Evolutionary conservation across 495 filamentous ascomycete species (phyloP), one percentile per base, ranked within the genome.

Genomic region (Trichocladium uniseriatum): DNA sequence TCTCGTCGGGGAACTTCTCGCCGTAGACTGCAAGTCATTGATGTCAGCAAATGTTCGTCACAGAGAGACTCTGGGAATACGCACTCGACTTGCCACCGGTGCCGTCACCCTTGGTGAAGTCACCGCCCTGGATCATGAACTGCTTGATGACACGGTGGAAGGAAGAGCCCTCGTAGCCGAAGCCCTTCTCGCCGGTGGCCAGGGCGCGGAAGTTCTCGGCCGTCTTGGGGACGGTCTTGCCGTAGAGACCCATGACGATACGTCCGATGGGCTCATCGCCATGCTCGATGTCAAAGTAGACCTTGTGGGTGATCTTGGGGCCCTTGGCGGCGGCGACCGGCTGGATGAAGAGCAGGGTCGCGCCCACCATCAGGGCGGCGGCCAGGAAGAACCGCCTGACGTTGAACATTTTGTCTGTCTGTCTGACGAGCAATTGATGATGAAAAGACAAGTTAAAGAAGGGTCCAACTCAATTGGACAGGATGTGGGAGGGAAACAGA

Each of bases 91-190:
- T 96, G 60, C 92, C 92, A 67, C 92, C 92, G 64, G 90, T 96
- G 61, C 90, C 91, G 64, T 99, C 90, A 56, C 82, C 82, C 53
- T 82, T 87, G 68, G 94, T 99, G 74, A 99, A 99, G 74, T 99
- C 94, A 72, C 94, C 92, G 66, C 92, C 92, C 74, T 98, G 92
- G 67, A 96, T 95, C 92, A 98, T 98, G 76, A 98, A 98, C 48
- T 84, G 61, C 76, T 91, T 89, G 76, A 98, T 98, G 62, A 98
- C 94, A 71, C 92, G 87, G 80, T 98, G 92, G 84, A 98, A 98
- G 66, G 71, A 80, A 19, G 89, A 95, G 29, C 88, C 90, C 69
- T 96, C 81, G 67, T 96, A 98, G 48, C 92, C 92, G 63, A 85
- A 96, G 60, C 87, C 92, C 72, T 96, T 87, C 81, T 99, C 89